A percentile compares a stretch with the other conserved stretches of the same genome.
These are phyloP conservation scores for Camelina hispida DNA, from an alignment of 345 rosid species.

Conservation along the genomic window DNA sequence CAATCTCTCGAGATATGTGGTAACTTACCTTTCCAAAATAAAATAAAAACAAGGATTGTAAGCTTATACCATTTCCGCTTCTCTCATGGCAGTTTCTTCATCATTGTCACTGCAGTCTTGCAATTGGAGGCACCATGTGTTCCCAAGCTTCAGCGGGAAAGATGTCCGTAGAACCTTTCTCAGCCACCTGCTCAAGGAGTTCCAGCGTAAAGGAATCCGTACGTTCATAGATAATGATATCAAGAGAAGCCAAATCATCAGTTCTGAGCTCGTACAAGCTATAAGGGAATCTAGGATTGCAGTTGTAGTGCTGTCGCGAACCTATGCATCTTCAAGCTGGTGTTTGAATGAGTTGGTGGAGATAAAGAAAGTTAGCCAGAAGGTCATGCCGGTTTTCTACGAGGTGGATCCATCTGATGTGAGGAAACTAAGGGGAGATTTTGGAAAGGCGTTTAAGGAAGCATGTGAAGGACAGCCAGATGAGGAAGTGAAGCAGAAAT, in stretches of 20 bases:
- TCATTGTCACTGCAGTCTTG: conserved; percentile 26
- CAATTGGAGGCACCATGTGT: conserved; percentile 32
- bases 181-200: conserved; percentile 38
- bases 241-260: conserved; percentile 28
- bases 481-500: conserved; percentile 27
- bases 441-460: conserved; percentile 26
- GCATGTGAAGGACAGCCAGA: conserved; percentile 12
- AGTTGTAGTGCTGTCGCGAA: conserved; percentile 10
- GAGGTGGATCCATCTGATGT: conserved; percentile 38
- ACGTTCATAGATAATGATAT: conserved; percentile 28
- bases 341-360: conserved; percentile 30
- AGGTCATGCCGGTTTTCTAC: conserved; percentile 28
- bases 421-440: conserved; percentile 25
- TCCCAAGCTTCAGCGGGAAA: conserved; percentile 35
- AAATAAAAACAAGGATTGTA: neutral
- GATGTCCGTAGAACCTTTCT: conserved; percentile 38
- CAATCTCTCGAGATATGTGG: neutral
- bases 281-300: conserved; percentile 29
- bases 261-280: conserved; percentile 31
- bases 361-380: conserved; percentile 14
- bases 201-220: conserved; percentile 25
- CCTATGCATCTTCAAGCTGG: conserved; percentile 38
- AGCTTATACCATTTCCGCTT: neutral
- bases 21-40: neutral
- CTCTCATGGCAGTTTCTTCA: conserved; percentile 23